A percentile compares a stretch with the other conserved stretches of the same genome.
Evolutionary conservation across 164 flowering plant species (phyloP).

Genomic region (Kalanchoe fedtschenkoi): DNA sequence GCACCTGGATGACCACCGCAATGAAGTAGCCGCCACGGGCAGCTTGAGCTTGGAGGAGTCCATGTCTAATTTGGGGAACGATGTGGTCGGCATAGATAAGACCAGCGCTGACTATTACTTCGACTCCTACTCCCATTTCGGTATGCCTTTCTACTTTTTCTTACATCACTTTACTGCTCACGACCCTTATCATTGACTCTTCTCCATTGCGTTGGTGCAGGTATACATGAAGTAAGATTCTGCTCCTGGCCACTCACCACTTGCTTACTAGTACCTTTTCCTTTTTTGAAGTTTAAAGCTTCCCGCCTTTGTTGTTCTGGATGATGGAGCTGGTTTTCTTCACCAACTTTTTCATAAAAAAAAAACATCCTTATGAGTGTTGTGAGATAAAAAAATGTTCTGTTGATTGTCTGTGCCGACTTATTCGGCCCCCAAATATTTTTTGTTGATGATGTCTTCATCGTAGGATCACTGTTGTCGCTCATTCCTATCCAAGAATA

Average conservation of each 20-base stretch:
- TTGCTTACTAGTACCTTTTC: not conserved
- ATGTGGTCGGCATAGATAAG: slow-evolving; percentile 33
- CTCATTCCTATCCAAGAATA: no score
- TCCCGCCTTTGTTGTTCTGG: not conserved
- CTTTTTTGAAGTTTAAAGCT: not conserved
- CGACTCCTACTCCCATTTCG: slow-evolving; percentile 99
- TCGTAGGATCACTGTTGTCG: not conserved
- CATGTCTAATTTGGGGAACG: slow-evolving; percentile 24
- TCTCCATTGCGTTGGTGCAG: slow-evolving; percentile 37
- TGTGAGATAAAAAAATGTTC: no score
- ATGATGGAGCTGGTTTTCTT: not conserved
- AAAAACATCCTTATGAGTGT: no score
- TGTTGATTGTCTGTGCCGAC: no score
- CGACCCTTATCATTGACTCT: not conserved
- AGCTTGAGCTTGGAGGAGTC: slow-evolving; percentile 36
- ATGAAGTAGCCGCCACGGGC: slow-evolving; percentile 20
- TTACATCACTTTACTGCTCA: not conserved
- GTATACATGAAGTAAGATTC: slow-evolving; percentile 95
- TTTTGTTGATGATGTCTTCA: not conserved
- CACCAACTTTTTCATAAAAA: not conserved
- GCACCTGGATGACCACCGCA: slow-evolving; percentile 19
- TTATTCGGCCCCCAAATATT: not conserved
- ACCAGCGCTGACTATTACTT: slow-evolving; percentile 99
- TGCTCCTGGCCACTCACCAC: slow-evolving; percentile 3
- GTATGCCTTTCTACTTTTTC: slow-evolving; percentile 22